Evolutionary conservation across 139 green algal genomes (phyloP).

Genomic region (Asterochloris erici): DNA sequence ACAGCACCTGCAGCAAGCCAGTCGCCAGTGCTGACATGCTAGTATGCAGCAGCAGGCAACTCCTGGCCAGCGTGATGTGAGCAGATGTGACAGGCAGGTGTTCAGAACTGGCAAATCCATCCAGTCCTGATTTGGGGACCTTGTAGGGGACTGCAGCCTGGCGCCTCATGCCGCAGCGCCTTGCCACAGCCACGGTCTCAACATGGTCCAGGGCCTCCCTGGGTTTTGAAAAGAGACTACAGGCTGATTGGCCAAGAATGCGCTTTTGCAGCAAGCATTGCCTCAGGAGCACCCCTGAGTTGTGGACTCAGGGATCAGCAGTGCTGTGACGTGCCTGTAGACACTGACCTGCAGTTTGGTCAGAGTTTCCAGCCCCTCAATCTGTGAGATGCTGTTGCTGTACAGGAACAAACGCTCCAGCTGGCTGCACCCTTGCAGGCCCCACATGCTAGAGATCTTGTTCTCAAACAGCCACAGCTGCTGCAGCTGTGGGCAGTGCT

Average conservation of each 20-base stretch:
- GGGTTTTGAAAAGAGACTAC: not conserved
- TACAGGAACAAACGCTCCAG: slow-evolving; percentile 64
- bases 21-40: not conserved
- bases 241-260: not conserved
- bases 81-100: too few relatives aligned
- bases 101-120: too few relatives aligned
- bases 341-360: slow-evolving; percentile 44
- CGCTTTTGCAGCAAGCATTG: not conserved
- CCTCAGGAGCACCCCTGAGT: not conserved
- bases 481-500: slow-evolving; percentile 46
- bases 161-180: too few relatives aligned
- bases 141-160: too few relatives aligned
- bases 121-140: too few relatives aligned
- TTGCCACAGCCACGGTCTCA: too few relatives aligned
- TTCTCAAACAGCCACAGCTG: slow-evolving; percentile 69
- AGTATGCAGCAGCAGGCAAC: not conserved
- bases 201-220: not conserved
- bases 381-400: slow-evolving; percentile 54
- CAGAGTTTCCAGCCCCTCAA: slow-evolving; percentile 46
- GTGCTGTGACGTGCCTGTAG: not conserved
- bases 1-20: slow-evolving; percentile 49
- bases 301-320: not conserved
- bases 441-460: slow-evolving; percentile 48
- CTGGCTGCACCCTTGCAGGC: slow-evolving; percentile 35
- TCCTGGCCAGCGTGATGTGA: too few relatives aligned